phyloP scores from a whole-genome alignment of 2,329 filamentous ascomycete species.

The Alternaria triticimaculans region DNA sequence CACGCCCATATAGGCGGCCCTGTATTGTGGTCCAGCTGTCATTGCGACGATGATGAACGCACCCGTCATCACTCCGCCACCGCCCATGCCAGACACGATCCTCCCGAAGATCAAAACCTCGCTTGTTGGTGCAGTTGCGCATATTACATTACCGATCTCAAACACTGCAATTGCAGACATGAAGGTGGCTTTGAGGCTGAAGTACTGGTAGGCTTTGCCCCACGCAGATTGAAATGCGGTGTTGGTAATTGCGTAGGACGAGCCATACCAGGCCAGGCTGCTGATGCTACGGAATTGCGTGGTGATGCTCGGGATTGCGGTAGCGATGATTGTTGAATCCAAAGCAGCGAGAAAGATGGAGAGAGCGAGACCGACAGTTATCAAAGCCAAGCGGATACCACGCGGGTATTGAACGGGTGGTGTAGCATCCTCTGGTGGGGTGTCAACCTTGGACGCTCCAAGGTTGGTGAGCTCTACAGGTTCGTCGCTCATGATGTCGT shows the following conservation, averaged over 20 bases:
- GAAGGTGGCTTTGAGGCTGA: slow-evolving; percentile 51
- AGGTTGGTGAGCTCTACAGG: neutral
- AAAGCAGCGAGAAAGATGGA: slow-evolving; percentile 38
- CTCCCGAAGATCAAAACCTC: slow-evolving; percentile 50
- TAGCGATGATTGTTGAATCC: slow-evolving; percentile 45
- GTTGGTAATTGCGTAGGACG: slow-evolving; percentile 54
- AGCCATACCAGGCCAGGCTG: slow-evolving; percentile 48
- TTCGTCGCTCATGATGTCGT: neutral
- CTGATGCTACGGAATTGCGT: slow-evolving; percentile 44
- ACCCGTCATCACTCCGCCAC: slow-evolving; percentile 49
- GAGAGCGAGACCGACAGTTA: slow-evolving; percentile 37
- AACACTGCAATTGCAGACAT: slow-evolving; percentile 55
- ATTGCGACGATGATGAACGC: slow-evolving; percentile 54
- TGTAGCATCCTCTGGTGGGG: neutral
- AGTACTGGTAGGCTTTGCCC: slow-evolving; percentile 57
- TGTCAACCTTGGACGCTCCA: neutral
- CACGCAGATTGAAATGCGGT: slow-evolving; percentile 55
- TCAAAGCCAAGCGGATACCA: slow-evolving; percentile 30
- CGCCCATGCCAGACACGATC: slow-evolving; percentile 51
- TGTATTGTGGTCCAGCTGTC: slow-evolving; percentile 48
- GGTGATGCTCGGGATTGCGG: slow-evolving; percentile 48
- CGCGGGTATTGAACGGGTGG: slow-evolving; percentile 18
- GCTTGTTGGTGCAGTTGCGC: slow-evolving; percentile 46
- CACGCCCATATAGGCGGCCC: slow-evolving; percentile 47
- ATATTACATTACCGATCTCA: slow-evolving; percentile 64